Evolutionary conservation across 2,329 filamentous ascomycete species (phyloP), one percentile per base, ranked within the genome.

Genomic region (Catunica adiposa): DNA sequence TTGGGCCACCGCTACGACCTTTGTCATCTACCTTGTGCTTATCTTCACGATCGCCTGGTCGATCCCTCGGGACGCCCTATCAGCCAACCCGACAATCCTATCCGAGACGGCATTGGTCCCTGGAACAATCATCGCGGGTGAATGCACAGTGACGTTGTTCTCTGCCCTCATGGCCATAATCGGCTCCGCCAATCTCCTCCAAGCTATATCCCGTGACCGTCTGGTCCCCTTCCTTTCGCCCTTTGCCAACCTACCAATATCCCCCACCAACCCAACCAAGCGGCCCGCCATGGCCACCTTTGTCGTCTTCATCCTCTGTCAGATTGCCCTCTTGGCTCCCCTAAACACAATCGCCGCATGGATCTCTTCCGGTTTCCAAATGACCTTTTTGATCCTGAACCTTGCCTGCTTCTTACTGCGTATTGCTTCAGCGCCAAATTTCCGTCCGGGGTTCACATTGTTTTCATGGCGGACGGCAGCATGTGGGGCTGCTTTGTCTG

Each of bases 321-420:
- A 94, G 64, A 61, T 89, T 26, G 86, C 86, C 0, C 83, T 94
- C 68, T 76, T 94, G 53, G 84, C 85, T 47, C 81, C 94, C 63
- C 78, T 94, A 61, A 92, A 94, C 65, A 84, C 87, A 64, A 94
- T 94, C 62, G 88, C 88, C 4, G 90, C 86, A 0, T 81, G 94
- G 57, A 87, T 94, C 48, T 90, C 88, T 1, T 94, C 94, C 85
- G 85, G 86, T 15, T 94, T 92, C 64, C 79, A 92, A 74, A 90
- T 94, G 83, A 94, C 88, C 0, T 94, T 94, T 63, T 78, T 94
- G 53, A 85, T 90, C 42, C 92, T 86, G 68, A 94, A 94, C 61
- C 69, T 94, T 7, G 88, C 88, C 5, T 94, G 87, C 62, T 94
- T 94, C 62, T 71, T 94, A 1, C 74, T 94, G 56, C 90, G 90